phyloP scores from a whole-genome alignment of 805 yeast species.

The Candida ovalis region DNA sequence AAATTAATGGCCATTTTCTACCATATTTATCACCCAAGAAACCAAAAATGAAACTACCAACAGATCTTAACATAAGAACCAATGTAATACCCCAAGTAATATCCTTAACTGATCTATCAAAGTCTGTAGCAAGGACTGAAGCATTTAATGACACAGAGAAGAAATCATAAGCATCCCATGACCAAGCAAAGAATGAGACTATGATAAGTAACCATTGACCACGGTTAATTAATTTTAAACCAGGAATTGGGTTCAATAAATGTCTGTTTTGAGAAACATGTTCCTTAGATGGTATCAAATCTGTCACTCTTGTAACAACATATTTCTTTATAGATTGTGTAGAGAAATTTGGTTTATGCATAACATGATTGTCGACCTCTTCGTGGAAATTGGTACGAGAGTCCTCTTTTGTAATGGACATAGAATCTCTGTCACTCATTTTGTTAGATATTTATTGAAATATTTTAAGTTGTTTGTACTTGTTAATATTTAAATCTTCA shows the following conservation, averaged over 20 bases:
- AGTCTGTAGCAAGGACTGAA: constrained; percentile 40
- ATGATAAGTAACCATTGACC: constrained; percentile 55
- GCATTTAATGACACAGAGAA: constrained; percentile 55
- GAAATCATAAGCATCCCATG: constrained; percentile 65
- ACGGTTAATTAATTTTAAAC: constrained; percentile 43
- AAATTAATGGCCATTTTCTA: constrained; percentile 53
- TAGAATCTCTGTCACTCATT: constrained; percentile 5
- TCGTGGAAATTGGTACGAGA: constrained; percentile 35
- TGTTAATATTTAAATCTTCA: no score
- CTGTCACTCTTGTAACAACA: constrained; percentile 43
- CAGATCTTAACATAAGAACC: constrained; percentile 64
- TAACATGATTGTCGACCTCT: constrained; percentile 38
- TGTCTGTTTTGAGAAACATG: constrained; percentile 33
- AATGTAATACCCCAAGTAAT: constrained; percentile 66
- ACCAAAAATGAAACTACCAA: constrained; percentile 63
- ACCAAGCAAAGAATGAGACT: constrained; percentile 56
- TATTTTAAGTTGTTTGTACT: not conserved
- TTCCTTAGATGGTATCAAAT: constrained; percentile 46
- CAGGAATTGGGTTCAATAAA: constrained; percentile 61
- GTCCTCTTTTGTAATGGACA: constrained; percentile 4
- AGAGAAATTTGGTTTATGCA: constrained; percentile 31
- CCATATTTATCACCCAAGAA: constrained; percentile 57
- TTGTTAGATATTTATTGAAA: not conserved
- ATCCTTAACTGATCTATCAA: constrained; percentile 43
- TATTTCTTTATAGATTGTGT: constrained; percentile 33